Evolutionary conservation across 345 rosid species (phyloP), one percentile per base, ranked within the genome.

Genomic region (Citrus maxima): DNA sequence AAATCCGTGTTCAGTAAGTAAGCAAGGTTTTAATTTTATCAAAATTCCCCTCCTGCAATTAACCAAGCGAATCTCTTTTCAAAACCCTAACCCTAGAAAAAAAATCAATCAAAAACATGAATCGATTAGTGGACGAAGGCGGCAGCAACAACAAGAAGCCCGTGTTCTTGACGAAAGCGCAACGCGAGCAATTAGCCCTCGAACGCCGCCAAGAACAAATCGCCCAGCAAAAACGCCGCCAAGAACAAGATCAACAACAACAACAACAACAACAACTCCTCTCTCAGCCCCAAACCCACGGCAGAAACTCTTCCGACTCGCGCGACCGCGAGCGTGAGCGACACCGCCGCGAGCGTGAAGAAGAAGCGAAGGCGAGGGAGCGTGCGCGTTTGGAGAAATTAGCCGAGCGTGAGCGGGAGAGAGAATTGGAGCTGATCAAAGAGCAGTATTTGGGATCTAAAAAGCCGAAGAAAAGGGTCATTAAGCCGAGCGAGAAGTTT

Each of bases 381-480:
- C 86, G 87, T 2, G 93, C 95, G 0, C 79, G 98, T 8, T 76
- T 82, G 80, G 98, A 93, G 83, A 95, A 93, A 76, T 60, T 90
- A 54, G 89, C 87, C 0, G 96, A 93, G 82, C 76, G 98, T 56
- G 99, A 92, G 83, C 82, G 89, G 21, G 98, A 91, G 75, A 93
- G 91, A 86, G 98, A 94, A 78, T 85, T 94, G 12, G 97, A 96
- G 0, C 79, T 96, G 51, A 94, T 96, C 49, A 96, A 93, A 46
- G 97, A 96, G 79, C 98, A 96, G 86, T 94, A 94, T 73, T 77
- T 96, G 1, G 97, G 98, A 56, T 92, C 98, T 8, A 94, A 91
- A 86, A 96, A 96, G 77, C 97, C 97, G 6, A 96, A 94, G 83
- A 96, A 94, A 90, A 86, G 97, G 81, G 99, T 95, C 8, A 92